phyloP scores from a whole-genome alignment of 306 rosid species.

The Cyclanthera cordifolia region DNA sequence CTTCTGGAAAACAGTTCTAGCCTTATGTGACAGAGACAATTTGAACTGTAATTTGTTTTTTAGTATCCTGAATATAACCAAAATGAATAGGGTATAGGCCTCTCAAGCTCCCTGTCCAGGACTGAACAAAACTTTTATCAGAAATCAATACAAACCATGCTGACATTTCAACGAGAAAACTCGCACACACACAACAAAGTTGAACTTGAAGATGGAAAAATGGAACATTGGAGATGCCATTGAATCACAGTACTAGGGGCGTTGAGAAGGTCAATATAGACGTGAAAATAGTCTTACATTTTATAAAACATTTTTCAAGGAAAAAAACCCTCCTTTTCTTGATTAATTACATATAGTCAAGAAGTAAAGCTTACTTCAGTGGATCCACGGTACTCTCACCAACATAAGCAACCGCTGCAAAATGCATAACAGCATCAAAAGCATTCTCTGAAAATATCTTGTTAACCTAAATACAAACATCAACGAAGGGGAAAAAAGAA shows the following conservation, averaged over 20 bases:
- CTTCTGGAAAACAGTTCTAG: background rate
- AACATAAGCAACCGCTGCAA: slow-evolving; percentile 96
- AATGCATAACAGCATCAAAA: slow-evolving; percentile 96
- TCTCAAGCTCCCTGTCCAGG: background rate
- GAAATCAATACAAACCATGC: background rate
- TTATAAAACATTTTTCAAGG: background rate
- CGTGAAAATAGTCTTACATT: background rate
- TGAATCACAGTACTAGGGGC: background rate
- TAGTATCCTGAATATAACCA: background rate
- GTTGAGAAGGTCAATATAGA: background rate
- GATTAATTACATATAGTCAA: no score
- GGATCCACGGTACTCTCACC: slow-evolving; percentile 94
- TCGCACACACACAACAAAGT: background rate
- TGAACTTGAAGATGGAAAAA: background rate
- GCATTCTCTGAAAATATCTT: slow-evolving; percentile 81
- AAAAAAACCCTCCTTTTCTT: no score
- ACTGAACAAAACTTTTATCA: background rate
- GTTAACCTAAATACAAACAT: slow-evolving; percentile 41
- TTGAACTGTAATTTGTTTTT: background rate
- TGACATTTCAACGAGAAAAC: background rate
- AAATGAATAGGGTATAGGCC: background rate
- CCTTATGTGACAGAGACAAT: background rate
- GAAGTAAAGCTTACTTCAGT: slow-evolving; percentile 61
- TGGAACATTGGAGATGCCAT: background rate
- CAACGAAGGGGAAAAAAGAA: no score